Percentiles rank a stretch among this genome's conserved stretches.
phyloP scores from a whole-genome alignment of 2,329 filamentous ascomycete genomes.

The Monosporascus cannonballus region DNA sequence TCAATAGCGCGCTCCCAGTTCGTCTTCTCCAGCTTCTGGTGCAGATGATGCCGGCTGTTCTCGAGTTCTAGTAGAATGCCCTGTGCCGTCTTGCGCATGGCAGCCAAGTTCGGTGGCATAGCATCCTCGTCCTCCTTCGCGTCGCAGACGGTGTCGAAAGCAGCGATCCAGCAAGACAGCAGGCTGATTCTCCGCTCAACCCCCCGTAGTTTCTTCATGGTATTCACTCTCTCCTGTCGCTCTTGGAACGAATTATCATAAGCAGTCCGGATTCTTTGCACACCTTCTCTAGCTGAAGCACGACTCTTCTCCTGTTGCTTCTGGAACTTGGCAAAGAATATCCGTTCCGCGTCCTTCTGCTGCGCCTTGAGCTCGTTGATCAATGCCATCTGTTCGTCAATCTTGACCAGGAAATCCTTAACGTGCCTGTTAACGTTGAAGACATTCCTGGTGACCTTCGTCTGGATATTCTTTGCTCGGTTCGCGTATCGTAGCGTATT shows the following conservation, averaged over 20 bases:
- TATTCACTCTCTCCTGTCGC: constrained; percentile 69
- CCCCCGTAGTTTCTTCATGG: constrained; percentile 76
- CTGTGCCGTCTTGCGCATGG: constrained; percentile 81
- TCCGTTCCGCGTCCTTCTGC: constrained; percentile 79
- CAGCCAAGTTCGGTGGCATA: constrained; percentile 61
- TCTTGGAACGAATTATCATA: constrained; percentile 77
- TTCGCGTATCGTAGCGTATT: constrained; percentile 98
- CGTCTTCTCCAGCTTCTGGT: constrained; percentile 71
- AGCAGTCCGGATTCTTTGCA: constrained; percentile 71
- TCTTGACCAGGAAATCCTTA: constrained; percentile 98
- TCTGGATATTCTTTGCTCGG: constrained; percentile 98
- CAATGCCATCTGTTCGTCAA: constrained; percentile 94
- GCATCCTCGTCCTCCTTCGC: constrained; percentile 60
- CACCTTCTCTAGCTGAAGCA: constrained; percentile 65
- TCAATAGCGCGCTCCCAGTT: constrained; percentile 87
- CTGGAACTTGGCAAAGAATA: constrained; percentile 81
- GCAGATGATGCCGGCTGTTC: constrained; percentile 82
- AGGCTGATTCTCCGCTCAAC: constrained; percentile 80
- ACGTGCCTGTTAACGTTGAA: constrained; percentile 99
- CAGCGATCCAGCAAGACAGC: constrained; percentile 87
- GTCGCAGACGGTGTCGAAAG: constrained; percentile 80
- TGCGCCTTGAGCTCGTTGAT: constrained; percentile 94
- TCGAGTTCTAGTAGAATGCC: constrained; percentile 88
- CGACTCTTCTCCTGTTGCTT: constrained; percentile 87
- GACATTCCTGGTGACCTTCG: constrained; percentile 97